Evolutionary conservation across 345 rosid genomes (phyloP).

Genomic region (Salix udensis): DNA sequence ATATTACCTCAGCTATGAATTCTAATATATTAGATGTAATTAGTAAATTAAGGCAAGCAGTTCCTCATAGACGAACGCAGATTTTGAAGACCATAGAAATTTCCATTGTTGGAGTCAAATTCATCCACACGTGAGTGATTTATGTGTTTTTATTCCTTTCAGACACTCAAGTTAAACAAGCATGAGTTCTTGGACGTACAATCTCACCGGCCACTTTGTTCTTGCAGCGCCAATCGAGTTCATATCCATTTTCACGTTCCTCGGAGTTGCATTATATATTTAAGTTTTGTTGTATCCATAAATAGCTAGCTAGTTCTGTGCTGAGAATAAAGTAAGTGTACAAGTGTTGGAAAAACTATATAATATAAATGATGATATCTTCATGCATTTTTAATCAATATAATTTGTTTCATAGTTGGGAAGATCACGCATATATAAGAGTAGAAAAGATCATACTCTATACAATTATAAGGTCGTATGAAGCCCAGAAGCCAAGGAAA

Average conservation of each 20-base stretch:
- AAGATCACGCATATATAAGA: background rate
- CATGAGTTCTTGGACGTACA: background rate
- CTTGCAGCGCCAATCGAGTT: background rate
- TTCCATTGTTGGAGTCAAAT: background rate
- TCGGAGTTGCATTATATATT: background rate
- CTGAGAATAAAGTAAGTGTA: background rate
- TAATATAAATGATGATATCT: background rate
- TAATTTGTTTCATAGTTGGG: background rate
- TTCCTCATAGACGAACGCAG: background rate
- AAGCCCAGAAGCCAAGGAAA: conserved; percentile 14
- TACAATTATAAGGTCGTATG: conserved; percentile 1
- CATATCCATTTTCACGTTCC: background rate
- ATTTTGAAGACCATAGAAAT: background rate
- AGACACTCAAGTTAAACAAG: too few species aligned
- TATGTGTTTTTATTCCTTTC: background rate
- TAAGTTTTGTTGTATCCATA: background rate
- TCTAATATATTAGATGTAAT: background rate
- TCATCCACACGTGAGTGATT: background rate
- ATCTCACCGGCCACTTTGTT: background rate
- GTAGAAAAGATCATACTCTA: background rate
- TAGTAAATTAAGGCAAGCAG: background rate
- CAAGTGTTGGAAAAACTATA: background rate
- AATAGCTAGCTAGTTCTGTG: background rate
- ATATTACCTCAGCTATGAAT: too few species aligned
- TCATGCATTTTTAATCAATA: background rate